These are phyloP conservation scores for Rhodotorula toruloides DNA, from an alignment of 768 basidiomycete genomes.

Conservation along the genomic window DNA sequence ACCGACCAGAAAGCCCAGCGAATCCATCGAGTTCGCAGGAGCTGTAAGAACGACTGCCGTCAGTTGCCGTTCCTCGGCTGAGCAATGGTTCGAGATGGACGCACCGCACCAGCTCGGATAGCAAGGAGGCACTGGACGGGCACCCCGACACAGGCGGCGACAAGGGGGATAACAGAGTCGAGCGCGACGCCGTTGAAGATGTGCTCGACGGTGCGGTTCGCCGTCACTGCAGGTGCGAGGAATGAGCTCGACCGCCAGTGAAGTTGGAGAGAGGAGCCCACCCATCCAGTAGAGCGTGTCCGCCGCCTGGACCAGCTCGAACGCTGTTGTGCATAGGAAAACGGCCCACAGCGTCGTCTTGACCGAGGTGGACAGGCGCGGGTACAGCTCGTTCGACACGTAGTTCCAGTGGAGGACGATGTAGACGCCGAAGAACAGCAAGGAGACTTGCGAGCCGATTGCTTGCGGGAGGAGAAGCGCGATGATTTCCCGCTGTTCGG, in stretches of 20 bases:
- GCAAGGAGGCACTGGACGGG: not conserved
- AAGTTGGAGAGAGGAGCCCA: too few relatives aligned
- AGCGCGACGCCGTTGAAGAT: not conserved
- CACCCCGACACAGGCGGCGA: not conserved
- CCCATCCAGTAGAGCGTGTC: too few relatives aligned
- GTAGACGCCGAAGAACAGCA: slow-evolving; percentile 7
- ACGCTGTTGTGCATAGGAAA: not conserved
- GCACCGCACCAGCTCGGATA: not conserved
- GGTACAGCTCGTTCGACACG: not conserved
- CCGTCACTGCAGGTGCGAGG: not conserved
- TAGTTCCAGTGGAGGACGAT: not conserved
- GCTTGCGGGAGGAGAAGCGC: too few relatives aligned
- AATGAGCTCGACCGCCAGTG: too few relatives aligned
- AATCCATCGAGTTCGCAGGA: not conserved
- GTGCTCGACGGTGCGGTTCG: not conserved
- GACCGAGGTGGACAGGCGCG: not conserved
- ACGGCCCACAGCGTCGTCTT: slow-evolving; percentile 9
- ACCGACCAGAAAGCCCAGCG: not conserved
- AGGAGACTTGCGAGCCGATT: too few relatives aligned
- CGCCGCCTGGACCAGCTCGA: not conserved
- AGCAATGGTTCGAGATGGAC: not conserved
- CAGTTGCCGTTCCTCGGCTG: not conserved
- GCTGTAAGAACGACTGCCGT: not conserved
- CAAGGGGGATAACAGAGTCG: not conserved
- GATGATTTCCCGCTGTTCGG: too few relatives aligned